phyloP scores from a whole-genome alignment of 495 filamentous ascomycete genomes.

The Penicillium atrosanguineum region DNA sequence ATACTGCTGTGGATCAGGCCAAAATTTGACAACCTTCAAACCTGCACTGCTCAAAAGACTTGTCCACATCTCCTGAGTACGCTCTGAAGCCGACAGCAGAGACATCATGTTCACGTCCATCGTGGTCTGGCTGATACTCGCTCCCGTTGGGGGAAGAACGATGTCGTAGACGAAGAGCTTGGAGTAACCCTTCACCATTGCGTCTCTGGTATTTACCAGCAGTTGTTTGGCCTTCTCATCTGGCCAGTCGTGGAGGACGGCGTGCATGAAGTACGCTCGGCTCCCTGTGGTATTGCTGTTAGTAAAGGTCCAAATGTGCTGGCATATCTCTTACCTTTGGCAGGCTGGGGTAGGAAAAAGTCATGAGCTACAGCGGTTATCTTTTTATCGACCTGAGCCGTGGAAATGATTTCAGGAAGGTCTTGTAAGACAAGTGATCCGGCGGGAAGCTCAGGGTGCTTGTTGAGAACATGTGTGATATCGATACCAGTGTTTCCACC shows the following conservation, averaged over 20 bases:
- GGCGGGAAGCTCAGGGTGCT: slow-evolving; percentile 32
- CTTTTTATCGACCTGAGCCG: slow-evolving; percentile 32
- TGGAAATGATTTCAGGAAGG: slow-evolving; percentile 39
- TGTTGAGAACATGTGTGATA: slow-evolving; percentile 36
- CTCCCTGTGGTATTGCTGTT: slow-evolving; percentile 12
- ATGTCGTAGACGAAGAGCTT: slow-evolving; percentile 44
- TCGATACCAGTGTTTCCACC: slow-evolving; percentile 52
- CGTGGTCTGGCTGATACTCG: slow-evolving; percentile 25
- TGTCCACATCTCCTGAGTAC: slow-evolving; percentile 40
- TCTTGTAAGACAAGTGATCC: slow-evolving; percentile 51
- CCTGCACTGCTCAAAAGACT: slow-evolving; percentile 22
- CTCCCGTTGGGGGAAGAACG: slow-evolving; percentile 36
- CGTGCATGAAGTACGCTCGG: slow-evolving; percentile 45
- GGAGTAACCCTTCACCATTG: slow-evolving; percentile 47
- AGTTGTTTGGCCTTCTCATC: slow-evolving; percentile 28
- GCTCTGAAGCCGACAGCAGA: slow-evolving; percentile 31
- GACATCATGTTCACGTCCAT: slow-evolving; percentile 42
- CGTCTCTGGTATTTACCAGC: slow-evolving; percentile 21
- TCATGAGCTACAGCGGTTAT: slow-evolving; percentile 47
- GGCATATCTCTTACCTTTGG: slow-evolving; percentile 35
- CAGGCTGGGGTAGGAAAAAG: slow-evolving; percentile 49
- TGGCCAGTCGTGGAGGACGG: slow-evolving; percentile 47
- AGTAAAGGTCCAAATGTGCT: not conserved
- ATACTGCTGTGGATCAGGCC: slow-evolving; percentile 29
- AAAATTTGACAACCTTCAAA: not conserved